These are phyloP conservation scores for Choiromyces venosus DNA, from an alignment of 495 filamentous ascomycete genomes.

Conservation along the genomic window DNA sequence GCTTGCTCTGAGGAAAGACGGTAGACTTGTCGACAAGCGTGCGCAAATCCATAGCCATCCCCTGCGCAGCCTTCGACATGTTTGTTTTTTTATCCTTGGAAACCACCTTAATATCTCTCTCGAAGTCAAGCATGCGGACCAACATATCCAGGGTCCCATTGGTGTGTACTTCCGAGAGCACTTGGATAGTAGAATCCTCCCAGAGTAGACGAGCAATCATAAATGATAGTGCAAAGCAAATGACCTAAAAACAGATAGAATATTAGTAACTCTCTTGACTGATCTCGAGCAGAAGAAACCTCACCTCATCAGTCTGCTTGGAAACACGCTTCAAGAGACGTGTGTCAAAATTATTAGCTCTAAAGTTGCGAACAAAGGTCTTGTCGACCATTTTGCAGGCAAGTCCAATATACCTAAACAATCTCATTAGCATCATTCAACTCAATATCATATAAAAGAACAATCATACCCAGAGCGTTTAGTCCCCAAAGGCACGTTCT, in stretches of 20 bases:
- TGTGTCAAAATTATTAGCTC: constrained; percentile 66
- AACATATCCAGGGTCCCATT: constrained; percentile 52
- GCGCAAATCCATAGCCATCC: constrained; percentile 52
- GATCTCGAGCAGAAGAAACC: neutral
- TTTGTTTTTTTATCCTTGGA: constrained; percentile 62
- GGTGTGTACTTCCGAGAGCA: constrained; percentile 50
- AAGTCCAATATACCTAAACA: constrained; percentile 56
- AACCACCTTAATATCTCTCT: constrained; percentile 51
- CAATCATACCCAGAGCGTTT: constrained; percentile 36
- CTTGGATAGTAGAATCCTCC: constrained; percentile 48
- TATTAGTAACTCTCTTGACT: neutral
- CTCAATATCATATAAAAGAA: neutral
- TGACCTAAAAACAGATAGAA: constrained; percentile 43
- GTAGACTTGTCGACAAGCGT: constrained; percentile 47
- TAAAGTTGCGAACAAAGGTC: constrained; percentile 62
- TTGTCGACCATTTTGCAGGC: constrained; percentile 65
- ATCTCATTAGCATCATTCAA: constrained; percentile 4
- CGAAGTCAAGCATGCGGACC: constrained; percentile 49
- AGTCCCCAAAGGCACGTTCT: constrained; percentile 21
- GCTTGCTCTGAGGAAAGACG: constrained; percentile 55
- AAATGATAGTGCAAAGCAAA: constrained; percentile 55
- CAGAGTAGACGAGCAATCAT: constrained; percentile 54
- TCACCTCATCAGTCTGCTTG: constrained; percentile 50
- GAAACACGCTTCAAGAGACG: constrained; percentile 56
- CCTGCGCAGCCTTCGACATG: constrained; percentile 59